These are phyloP conservation scores for Westerdykella aurantiaca DNA, from an alignment of 2,329 filamentous ascomycete genomes.

Conservation along the genomic window DNA sequence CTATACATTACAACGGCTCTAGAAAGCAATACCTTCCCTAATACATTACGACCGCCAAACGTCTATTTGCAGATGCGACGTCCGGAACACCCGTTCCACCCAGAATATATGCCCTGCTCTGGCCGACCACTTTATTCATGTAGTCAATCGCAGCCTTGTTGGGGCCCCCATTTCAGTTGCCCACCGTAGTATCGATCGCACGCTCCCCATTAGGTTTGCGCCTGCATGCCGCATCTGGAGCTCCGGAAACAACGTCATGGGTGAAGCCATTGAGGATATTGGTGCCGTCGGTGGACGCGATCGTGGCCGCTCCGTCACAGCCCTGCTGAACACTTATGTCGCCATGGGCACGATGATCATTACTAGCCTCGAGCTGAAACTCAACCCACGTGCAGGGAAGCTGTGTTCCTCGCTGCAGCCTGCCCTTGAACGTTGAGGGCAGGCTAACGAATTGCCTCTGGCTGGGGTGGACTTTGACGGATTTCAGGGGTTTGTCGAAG, in stretches of 20 bases:
- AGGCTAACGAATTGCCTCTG: constrained; percentile 29
- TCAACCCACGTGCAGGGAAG: constrained; percentile 39
- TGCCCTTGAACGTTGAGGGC: constrained; percentile 27
- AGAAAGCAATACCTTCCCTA: not conserved
- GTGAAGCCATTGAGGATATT: constrained; percentile 11
- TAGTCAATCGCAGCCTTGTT: constrained; percentile 34
- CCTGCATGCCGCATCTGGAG: constrained; percentile 28
- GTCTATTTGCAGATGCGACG: constrained; percentile 4
- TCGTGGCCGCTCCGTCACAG: constrained; percentile 37
- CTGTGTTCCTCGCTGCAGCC: constrained; percentile 37
- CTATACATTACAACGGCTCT: too few species aligned
- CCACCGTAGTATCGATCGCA: constrained; percentile 33
- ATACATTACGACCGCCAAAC: constrained; percentile 5
- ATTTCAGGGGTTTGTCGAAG: constrained; percentile 37
- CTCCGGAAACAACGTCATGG: constrained; percentile 30
- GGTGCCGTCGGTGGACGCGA: constrained; percentile 36
- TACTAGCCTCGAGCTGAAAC: constrained; percentile 36
- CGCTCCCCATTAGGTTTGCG: constrained; percentile 33
- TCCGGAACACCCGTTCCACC: constrained; percentile 4
- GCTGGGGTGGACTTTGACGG: constrained; percentile 29
- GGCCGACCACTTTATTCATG: constrained; percentile 6
- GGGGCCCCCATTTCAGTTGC: constrained; percentile 35
- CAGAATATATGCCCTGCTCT: constrained; percentile 4
- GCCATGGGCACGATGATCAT: constrained; percentile 36
- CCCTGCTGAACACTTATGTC: constrained; percentile 38